Conservation (phyloP, 2,329 filamentous ascomycete species). For the Neonectria magnoliae region DNA sequence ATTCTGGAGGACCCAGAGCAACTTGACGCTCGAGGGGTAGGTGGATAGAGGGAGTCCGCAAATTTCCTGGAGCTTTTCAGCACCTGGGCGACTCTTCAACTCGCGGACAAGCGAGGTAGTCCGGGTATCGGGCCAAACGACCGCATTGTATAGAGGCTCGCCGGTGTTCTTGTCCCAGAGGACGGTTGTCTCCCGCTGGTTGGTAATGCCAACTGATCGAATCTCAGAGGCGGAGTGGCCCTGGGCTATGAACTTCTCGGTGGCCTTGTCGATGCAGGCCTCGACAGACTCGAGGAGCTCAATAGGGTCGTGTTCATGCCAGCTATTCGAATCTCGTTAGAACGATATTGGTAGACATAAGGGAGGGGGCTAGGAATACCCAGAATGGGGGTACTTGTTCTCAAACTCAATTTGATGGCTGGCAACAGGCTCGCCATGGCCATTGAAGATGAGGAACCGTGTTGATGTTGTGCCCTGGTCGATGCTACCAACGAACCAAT, state of each 20-base stretch:
- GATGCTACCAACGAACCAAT: slow-evolving; percentile 85
- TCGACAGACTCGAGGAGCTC: slow-evolving; percentile 81
- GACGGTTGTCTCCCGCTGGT: slow-evolving; percentile 88
- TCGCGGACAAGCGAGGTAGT: slow-evolving; percentile 78
- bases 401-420: slow-evolving; percentile 88
- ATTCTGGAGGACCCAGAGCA: slow-evolving; percentile 84
- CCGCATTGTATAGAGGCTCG: slow-evolving; percentile 82
- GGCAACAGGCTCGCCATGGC: slow-evolving; percentile 78
- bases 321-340: slow-evolving; percentile 61
- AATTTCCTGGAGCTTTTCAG: slow-evolving; percentile 74
- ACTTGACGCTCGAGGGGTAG: slow-evolving; percentile 87
- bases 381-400: slow-evolving; percentile 85
- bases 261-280: slow-evolving; percentile 81
- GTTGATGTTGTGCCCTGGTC: slow-evolving; percentile 93
- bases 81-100: slow-evolving; percentile 73
- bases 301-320: slow-evolving; percentile 88
- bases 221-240: slow-evolving; percentile 76
- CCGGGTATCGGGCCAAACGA: slow-evolving; percentile 91
- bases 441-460: slow-evolving; percentile 90
- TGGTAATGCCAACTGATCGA: slow-evolving; percentile 84
- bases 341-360: not conserved
- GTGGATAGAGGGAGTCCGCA: slow-evolving; percentile 88
- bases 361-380: slow-evolving; percentile 64
- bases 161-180: slow-evolving; percentile 87
- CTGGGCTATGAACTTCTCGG: slow-evolving; percentile 74